Conservation (phyloP, 2,329 filamentous ascomycete genomes). For the Sordariomycetes sp. region DNA sequence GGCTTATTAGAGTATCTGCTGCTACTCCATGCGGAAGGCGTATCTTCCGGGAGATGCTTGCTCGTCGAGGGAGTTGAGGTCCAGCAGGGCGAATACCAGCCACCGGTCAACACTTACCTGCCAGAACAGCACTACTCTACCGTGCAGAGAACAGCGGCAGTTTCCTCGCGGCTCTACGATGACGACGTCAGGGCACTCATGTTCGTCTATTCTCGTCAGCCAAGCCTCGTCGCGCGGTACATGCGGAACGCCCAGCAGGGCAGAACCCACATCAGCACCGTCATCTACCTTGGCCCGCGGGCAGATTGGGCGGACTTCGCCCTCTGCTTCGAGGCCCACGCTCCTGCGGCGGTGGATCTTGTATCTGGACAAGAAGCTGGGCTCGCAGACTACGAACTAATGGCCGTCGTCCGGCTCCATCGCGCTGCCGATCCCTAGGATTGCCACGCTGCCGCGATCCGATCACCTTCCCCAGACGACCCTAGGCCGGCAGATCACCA, state of each 20-base stretch:
- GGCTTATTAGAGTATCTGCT: slow-evolving; percentile 18
- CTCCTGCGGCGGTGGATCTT: no score
- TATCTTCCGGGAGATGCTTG: slow-evolving; percentile 1
- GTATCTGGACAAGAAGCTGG: no score
- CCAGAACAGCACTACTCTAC: slow-evolving; percentile 14
- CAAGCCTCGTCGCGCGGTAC: slow-evolving; percentile 16
- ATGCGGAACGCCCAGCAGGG: slow-evolving; percentile 6
- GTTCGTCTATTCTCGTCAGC: slow-evolving; percentile 24
- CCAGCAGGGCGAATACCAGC: slow-evolving; percentile 7
- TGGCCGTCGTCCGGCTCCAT: no score
- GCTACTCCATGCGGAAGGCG: slow-evolving; percentile 6
- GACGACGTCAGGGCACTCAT: slow-evolving; percentile 13
- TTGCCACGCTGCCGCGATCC: no score
- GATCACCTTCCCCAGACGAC: no score
- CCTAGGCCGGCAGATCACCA: no score
- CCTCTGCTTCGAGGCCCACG: no score
- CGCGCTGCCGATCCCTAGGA: no score
- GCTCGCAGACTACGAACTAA: no score
- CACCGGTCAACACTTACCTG: slow-evolving; percentile 14
- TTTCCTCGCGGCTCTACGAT: slow-evolving; percentile 14
- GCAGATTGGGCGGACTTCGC: slow-evolving; percentile 16
- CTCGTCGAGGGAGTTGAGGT: slow-evolving; percentile 17
- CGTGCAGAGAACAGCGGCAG: slow-evolving; percentile 20
- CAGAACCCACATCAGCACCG: slow-evolving; percentile 5
- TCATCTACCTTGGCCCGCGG: slow-evolving; percentile 15